Evolutionary conservation across 345 rosid species (phyloP), one percentile per base, ranked within the genome.

Genomic region (Carallia pectinifolia): DNA sequence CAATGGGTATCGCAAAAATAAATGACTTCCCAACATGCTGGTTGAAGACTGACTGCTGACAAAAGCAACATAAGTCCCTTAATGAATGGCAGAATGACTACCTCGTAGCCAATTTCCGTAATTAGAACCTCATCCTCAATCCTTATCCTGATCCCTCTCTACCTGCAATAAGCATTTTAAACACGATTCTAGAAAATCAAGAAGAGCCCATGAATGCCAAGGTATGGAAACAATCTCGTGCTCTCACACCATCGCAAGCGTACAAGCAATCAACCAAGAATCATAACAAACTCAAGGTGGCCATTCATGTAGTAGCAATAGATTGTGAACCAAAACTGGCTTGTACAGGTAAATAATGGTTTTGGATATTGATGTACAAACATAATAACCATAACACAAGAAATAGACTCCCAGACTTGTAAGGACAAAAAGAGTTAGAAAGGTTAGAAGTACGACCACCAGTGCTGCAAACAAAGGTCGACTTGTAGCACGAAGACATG

Each of bases 121-220:
- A 95, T 92, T 61, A 92, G 86, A 78, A 92, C 97, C 7, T 95
- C 99, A 79, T 95, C 99, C 77, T 95, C 99, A 9, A 92, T 92
- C 87, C 99, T 85, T 81, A 95, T 83, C 40, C 99, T 98, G 18
- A 79, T 87, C 66, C 96, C 97, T 76, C 68, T 83, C 69, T 83
- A 90, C 86, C 97, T 92, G 83, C 79, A 85, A 53, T 2, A 40
- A 7, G 6, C 67, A 27, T 58, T 23, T 53, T 71, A 58, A 29
- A 34, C 23, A n/a, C 47, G 17, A 33, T 15, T 50, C 34, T 36
- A 30, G 34, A 4, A 33, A 33, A 33, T 33, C 2, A 67, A 47
- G 36, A 50, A 17, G 53, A 66, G n/a, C 7, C 60, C 17, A 65
- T n/a, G 17, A 30, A 62, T n/a, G 40, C 7, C 1, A 33, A 61